These are phyloP conservation scores for Trichothecium roseum DNA, from an alignment of 2,329 filamentous ascomycete genomes.

Conservation along the genomic window DNA sequence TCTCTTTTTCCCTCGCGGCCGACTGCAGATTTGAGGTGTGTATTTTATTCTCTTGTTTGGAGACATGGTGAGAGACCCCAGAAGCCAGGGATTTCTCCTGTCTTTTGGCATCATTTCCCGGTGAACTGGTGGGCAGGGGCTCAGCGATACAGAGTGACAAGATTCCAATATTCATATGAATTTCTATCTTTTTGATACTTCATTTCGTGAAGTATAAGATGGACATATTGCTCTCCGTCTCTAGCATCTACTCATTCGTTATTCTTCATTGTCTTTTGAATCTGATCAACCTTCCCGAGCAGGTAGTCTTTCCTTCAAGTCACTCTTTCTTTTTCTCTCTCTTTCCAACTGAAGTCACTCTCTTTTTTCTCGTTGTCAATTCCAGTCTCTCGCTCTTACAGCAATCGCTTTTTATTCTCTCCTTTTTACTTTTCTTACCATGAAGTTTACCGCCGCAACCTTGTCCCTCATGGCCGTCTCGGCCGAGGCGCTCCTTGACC, in stretches of 20 bases:
- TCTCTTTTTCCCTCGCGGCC: no score
- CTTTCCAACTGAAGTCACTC: conserved; percentile 4
- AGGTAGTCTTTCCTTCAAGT: background rate
- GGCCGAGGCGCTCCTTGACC: conserved; percentile 7
- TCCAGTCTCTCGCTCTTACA: background rate
- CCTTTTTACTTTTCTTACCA: background rate
- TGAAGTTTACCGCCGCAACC: conserved; percentile 7
- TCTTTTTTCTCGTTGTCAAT: background rate
- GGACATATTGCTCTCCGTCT: no score
- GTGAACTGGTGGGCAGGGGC: no score
- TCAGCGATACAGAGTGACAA: no score
- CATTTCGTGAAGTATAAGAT: conserved; percentile 2
- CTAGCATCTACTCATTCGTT: no score
- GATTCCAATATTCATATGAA: no score
- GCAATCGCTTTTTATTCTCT: background rate
- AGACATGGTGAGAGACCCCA: no score
- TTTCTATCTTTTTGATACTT: no score
- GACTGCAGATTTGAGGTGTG: no score
- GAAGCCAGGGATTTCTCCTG: no score
- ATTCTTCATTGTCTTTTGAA: background rate
- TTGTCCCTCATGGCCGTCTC: conserved; percentile 11
- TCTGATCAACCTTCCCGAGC: background rate
- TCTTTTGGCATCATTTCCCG: no score
- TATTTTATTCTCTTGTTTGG: no score
- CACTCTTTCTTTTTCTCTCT: background rate